phyloP scores from a whole-genome alignment of 73 alveolate genomes.

The Tetrahymena borealis region DNA sequence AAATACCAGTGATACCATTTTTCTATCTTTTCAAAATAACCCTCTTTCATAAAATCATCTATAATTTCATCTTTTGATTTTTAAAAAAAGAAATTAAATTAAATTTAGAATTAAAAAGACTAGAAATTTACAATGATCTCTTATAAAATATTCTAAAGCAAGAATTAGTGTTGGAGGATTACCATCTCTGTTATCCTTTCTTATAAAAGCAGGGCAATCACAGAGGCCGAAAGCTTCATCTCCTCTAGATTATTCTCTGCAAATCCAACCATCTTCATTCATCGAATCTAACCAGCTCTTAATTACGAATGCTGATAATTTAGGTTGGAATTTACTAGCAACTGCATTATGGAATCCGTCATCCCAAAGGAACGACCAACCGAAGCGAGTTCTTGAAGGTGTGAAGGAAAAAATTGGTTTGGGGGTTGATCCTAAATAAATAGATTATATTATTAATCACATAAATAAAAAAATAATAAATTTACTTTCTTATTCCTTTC shows the following conservation, averaged over 20 bases:
- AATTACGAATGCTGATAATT: constrained; percentile 54
- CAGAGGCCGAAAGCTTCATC: constrained; percentile 49
- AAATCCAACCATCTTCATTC: constrained; percentile 69
- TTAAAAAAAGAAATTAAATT: no score
- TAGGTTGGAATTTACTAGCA: constrained; percentile 59
- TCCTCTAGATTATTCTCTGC: constrained; percentile 76
- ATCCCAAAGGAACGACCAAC: constrained; percentile 79
- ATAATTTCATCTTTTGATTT: neutral
- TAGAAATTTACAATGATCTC: neutral
- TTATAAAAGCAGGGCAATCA: constrained; percentile 46
- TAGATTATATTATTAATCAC: neutral
- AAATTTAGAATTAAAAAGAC: no score
- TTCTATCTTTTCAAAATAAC: neutral
- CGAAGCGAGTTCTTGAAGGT: constrained; percentile 66
- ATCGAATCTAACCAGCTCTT: constrained; percentile 67
- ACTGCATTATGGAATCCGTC: constrained; percentile 76
- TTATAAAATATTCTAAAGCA: constrained; percentile 49
- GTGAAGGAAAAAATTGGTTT: constrained; percentile 62
- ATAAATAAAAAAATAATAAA: neutral
- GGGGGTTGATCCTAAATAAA: neutral
- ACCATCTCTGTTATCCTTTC: constrained; percentile 55
- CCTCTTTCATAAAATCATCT: neutral
- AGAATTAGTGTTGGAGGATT: constrained; percentile 78
- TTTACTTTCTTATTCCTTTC: constrained; percentile 15
- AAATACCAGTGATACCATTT: neutral